Evolutionary conservation across 2,329 filamentous ascomycete species (phyloP), one percentile per base, ranked within the genome.

Genomic region (Penicillium sp.): DNA sequence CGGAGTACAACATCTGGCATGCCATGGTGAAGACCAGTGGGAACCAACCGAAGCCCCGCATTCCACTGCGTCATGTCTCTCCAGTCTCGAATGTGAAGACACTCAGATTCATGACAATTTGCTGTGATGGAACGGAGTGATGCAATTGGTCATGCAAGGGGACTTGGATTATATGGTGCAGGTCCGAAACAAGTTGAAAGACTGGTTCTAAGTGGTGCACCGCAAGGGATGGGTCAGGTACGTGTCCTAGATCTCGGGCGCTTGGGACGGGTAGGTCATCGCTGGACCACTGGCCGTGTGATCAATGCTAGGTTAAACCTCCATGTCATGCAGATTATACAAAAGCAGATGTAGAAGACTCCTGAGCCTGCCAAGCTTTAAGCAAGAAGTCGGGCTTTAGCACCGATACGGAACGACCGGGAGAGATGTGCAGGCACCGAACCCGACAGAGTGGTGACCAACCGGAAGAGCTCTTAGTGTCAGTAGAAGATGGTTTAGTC

Each of bases 141-240:
- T 60, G 60, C 57, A 63, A 62, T 55, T 52, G 35, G 21, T 35
- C 22, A 59, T 59, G 56, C 48, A 65, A 65, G 61, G 62, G 52
- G 59, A 61, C 19, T 47, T 8, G n/a, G 48, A 27, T 49, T 26
- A 29, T 29, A 29, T 51, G 31, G 27, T 53, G 46, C 21, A 50
- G 22, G 27, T 37, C 48, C 48, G 51, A 58, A 61, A 60, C 56
- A 29, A 55, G 48, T 46, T 24, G 24, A 44, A 47, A 58, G 29
- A 51, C 35, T 33, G 47, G 54, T 54, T 57, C 21, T 56, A 22
- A 56, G 54, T 52, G 54, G 47, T 58, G 44, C 51, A 53, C 54
- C 35, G 62, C 63, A 66, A 66, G 63, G 63, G 63, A 63, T 63
- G 61, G 61, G 45, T 63, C 63, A 64, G 60, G 62, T 65, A 65